These are phyloP conservation scores for Terana coerulea DNA, from an alignment of 768 basidiomycete genomes.

Conservation along the genomic window DNA sequence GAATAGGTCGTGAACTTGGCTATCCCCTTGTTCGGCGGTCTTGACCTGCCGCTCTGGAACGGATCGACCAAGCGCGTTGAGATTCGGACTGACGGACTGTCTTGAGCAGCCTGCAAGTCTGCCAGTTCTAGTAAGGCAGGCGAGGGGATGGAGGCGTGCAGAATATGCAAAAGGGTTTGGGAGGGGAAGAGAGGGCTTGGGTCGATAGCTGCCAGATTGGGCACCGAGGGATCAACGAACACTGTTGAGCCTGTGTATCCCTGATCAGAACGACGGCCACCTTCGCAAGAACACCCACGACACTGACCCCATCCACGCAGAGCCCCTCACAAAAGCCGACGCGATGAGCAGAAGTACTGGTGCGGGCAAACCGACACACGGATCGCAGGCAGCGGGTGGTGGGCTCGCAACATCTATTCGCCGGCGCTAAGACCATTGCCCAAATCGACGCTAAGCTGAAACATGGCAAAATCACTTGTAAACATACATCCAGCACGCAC, in stretches of 20 bases:
- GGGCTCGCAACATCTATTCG: constrained; percentile 2
- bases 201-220: constrained; percentile 13
- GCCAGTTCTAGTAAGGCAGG: too few species aligned
- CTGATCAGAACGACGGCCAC: constrained; percentile 2
- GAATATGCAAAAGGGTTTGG: too few species aligned
- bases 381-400: not conserved
- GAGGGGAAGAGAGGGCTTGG: constrained; percentile 11
- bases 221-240: constrained; percentile 13
- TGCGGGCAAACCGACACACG: too few species aligned
- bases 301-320: constrained; percentile 7
- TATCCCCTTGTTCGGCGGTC: too few species aligned
- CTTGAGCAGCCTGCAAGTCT: too few species aligned
- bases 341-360: not conserved
- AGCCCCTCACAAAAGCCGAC: not conserved
- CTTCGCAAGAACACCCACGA: not conserved
- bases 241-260: not conserved
- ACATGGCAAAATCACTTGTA: not conserved
- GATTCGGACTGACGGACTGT: too few species aligned
- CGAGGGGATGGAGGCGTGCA: too few species aligned
- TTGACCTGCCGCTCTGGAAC: too few species aligned
- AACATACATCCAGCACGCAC: too few species aligned
- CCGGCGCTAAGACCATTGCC: not conserved
- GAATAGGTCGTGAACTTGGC: too few species aligned
- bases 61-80: too few species aligned
- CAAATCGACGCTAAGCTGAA: not conserved